Evolutionary conservation across 768 basidiomycete genomes (phyloP).

Genomic region (Mycena pura): DNA sequence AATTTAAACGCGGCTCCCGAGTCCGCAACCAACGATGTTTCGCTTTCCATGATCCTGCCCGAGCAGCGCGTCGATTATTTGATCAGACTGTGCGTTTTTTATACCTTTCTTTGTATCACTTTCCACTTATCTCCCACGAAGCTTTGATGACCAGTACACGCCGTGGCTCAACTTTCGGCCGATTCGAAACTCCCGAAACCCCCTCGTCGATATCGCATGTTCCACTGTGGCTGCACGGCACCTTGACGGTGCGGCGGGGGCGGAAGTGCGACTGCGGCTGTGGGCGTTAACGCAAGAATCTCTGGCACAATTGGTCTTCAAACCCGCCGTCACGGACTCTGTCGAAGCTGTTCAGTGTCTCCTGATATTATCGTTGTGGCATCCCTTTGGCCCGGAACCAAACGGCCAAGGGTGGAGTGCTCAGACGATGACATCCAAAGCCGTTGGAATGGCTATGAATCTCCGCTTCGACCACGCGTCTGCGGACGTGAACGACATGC

Average conservation of each 20-base stretch:
- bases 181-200: conserved; percentile 13
- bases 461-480: conserved; percentile 15
- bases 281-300: conserved; percentile 8
- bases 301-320: conserved; percentile 16
- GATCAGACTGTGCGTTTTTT: conserved; percentile 10
- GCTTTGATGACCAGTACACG: conserved; percentile 17
- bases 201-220: conserved; percentile 20
- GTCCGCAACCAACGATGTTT: neutral
- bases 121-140: neutral
- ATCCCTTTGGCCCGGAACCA: conserved; percentile 2
- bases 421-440: neutral
- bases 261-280: conserved; percentile 12
- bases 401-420: conserved; percentile 2
- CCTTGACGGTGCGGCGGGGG: neutral
- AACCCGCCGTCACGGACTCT: neutral
- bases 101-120: neutral
- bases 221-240: conserved; percentile 17
- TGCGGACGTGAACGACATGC: neutral
- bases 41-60: conserved; percentile 9
- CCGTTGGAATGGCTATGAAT: conserved; percentile 7
- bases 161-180: conserved; percentile 26
- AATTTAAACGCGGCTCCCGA: neutral
- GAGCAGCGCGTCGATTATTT: conserved; percentile 13
- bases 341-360: conserved; percentile 18
- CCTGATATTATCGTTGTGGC: conserved; percentile 21